These are phyloP conservation scores for Vitis hybrid DNA, from an alignment of 177 flowering plant species.

Conservation along the genomic window DNA sequence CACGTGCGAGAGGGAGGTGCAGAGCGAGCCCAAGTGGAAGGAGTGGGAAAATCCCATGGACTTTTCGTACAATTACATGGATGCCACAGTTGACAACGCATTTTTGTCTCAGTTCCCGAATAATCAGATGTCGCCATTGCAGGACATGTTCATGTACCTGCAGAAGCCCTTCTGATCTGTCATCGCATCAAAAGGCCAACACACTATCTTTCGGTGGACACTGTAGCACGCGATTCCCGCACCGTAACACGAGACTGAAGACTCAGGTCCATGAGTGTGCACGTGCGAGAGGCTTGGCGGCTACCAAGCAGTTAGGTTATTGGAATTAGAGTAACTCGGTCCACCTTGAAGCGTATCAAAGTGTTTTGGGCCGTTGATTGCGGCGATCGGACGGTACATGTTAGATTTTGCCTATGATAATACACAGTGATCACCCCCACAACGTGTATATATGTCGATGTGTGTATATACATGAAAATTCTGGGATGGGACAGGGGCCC, in stretches of 20 bases:
- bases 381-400: no score
- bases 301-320: not conserved
- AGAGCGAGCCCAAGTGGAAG: conserved; percentile 68
- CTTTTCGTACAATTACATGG: conserved; percentile 38
- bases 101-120: conserved; percentile 25
- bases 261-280: conserved; percentile 34
- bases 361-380: no score
- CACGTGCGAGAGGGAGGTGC: conserved; percentile 69
- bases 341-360: no score
- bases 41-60: conserved; percentile 41
- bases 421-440: no score
- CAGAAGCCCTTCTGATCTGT: conserved; percentile 53
- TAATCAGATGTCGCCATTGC: conserved; percentile 59
- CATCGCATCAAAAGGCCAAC: not conserved
- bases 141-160: conserved; percentile 68
- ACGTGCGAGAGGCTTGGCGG: conserved; percentile 4
- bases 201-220: not conserved
- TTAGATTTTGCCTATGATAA: no score
- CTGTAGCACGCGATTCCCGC: conserved; percentile 3
- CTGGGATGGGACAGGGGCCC: no score
- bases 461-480: no score
- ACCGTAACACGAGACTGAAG: conserved; percentile 32
- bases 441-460: no score
- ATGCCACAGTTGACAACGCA: conserved; percentile 29
- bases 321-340: not conserved